Base-by-base conservation (phyloP, 2,329 filamentous ascomycete genomes). In the Talaromyces atroroseus region DNA sequence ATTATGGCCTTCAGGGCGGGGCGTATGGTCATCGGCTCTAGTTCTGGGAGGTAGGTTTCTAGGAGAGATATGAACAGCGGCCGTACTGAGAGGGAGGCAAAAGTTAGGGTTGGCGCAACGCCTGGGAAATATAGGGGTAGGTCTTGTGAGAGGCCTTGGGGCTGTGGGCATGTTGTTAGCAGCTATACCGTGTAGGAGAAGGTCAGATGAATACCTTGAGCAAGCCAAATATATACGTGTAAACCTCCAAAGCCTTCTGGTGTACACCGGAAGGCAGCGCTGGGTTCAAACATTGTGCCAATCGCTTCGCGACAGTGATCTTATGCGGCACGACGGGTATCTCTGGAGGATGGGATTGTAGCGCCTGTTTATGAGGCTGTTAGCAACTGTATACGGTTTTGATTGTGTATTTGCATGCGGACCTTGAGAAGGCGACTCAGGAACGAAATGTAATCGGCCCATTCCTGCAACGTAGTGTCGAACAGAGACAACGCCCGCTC, bases 391-490 rank as follows among this genome's bases (percentile, higher is more conserved):
- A 14, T 44, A 21, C 23, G 40, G 18, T 20, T 21, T 12, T 7
- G 40, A 44, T 18, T 44, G 18, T 21, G 18, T 20, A 32, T 18
- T 18, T 50, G 34, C 14, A 48, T 40, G 50, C 56, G 46, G 71
- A 92, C 90, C 84, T 96, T 97, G 60, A 96, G 79, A 49, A 99
- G 80, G 60, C 90, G 85, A 69, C 89, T 95, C 56, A 99, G 77
- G 71, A 97, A 99, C 18, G 92, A 96, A 67, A 99, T 99, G 70
- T 99, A 99, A 76, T 99, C 94, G 49, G 95, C 94, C 94, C 94
- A 99, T 84, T 99, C 94, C 74, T 97, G 91, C 64, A 96, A 80
- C 29, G 90, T 86, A 16, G 90, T 92, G 70, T 99, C 94, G 76
- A 96, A 99, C 34, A 96, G 80, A 47, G 88, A 83, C 60, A 99